Conservation (phyloP, 768 basidiomycete genomes). For the Fistulinella prunicolor region DNA sequence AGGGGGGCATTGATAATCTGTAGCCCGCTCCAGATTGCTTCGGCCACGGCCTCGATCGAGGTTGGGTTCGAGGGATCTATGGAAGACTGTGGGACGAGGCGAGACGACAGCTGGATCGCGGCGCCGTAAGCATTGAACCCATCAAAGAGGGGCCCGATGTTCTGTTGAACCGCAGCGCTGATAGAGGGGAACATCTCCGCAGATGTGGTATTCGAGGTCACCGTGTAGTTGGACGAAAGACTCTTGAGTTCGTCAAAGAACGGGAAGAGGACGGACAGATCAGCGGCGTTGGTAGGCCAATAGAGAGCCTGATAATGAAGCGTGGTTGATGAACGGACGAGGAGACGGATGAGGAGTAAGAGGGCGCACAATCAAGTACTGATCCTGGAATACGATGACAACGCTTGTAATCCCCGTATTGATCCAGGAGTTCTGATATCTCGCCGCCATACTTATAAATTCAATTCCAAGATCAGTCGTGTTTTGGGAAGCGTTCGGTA, state of each 20-base stretch:
- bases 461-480: slow-evolving; percentile 13
- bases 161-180: slow-evolving; percentile 3
- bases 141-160: slow-evolving; percentile 15
- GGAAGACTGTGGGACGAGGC: slow-evolving; percentile 15
- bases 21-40: slow-evolving; percentile 20
- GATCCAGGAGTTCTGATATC: slow-evolving; percentile 15
- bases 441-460: slow-evolving; percentile 18
- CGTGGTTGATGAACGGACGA: background rate
- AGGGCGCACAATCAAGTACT: slow-evolving; percentile 17
- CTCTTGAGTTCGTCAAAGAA: slow-evolving; percentile 19
- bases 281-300: background rate
- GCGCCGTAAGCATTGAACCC: slow-evolving; percentile 8
- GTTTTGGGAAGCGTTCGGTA: slow-evolving; percentile 11
- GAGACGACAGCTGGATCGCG: slow-evolving; percentile 16
- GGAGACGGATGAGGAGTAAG: background rate
- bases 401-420: slow-evolving; percentile 10
- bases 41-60: slow-evolving; percentile 11
- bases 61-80: slow-evolving; percentile 9
- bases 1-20: slow-evolving; percentile 11
- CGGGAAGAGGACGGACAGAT: slow-evolving; percentile 7
- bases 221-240: slow-evolving; percentile 12
- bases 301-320: background rate
- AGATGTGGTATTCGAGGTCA: slow-evolving; percentile 16
- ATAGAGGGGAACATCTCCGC: slow-evolving; percentile 14
- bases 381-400: background rate